A percentile compares a stretch with the other conserved stretches of the same genome.
Evolutionary conservation across 2,329 filamentous ascomycete genomes (phyloP).

Genomic region (Fusarium sp.): DNA sequence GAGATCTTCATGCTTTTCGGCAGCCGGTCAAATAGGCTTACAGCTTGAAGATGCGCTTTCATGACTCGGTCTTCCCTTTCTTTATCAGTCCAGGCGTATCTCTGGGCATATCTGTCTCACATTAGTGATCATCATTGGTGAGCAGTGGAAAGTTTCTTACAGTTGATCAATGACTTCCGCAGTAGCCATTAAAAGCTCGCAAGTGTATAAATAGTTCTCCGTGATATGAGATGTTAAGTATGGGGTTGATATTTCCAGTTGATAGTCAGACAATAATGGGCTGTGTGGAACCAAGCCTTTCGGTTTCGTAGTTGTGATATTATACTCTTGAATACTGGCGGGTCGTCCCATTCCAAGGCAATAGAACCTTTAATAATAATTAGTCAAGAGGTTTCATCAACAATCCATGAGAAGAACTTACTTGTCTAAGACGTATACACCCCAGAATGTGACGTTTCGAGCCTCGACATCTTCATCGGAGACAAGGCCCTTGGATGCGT

Average conservation of each 20-base stretch:
- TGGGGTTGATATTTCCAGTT: conserved; percentile 1
- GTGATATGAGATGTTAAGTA: background rate
- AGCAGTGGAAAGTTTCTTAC: background rate
- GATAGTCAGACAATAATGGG: background rate
- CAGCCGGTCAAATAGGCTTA: conserved; percentile 2
- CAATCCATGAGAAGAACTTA: background rate
- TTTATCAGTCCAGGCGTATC: conserved; percentile 10
- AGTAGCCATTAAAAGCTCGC: conserved; percentile 5
- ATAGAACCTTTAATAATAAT: background rate
- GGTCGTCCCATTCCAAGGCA: conserved; percentile 13
- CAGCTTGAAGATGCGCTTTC: conserved; percentile 14
- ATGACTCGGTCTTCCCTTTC: conserved; percentile 16
- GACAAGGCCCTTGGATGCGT: background rate
- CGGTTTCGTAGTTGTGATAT: conserved; percentile 9
- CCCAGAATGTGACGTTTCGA: conserved; percentile 15
- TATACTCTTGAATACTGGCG: conserved; percentile 9
- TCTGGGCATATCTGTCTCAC: background rate
- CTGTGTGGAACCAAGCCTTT: background rate
- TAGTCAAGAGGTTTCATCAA: background rate
- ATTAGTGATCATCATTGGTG: background rate
- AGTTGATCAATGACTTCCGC: conserved; percentile 14
- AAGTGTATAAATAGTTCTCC: background rate
- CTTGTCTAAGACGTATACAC: conserved; percentile 14
- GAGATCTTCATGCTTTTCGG: conserved; percentile 20
- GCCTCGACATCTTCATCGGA: conserved; percentile 12